Evolutionary conservation across 805 yeast species (phyloP).

Genomic region (Jamesozyma gamospora): DNA sequence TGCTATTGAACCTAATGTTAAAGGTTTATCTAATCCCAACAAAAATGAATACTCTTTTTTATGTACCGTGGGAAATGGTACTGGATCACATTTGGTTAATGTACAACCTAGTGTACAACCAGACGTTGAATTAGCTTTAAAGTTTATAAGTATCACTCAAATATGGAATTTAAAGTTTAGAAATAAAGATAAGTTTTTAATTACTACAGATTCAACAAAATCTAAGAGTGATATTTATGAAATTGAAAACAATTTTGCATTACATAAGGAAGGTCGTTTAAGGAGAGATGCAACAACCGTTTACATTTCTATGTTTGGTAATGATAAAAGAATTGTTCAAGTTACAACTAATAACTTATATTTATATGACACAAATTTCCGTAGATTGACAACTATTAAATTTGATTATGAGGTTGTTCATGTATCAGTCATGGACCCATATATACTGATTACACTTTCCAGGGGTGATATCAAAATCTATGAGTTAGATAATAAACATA

Average conservation of each 20-base stretch:
- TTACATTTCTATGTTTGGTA: constrained; percentile 50
- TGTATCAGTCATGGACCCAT: constrained; percentile 53
- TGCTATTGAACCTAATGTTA: constrained; percentile 42
- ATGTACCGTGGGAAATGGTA: constrained; percentile 56
- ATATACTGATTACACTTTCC: constrained; percentile 50
- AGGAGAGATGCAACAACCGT: constrained; percentile 55
- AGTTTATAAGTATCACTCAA: constrained; percentile 60
- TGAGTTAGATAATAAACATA: constrained; percentile 33
- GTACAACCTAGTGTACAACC: constrained; percentile 66
- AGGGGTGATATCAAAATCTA: constrained; percentile 62
- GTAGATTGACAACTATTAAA: constrained; percentile 39
- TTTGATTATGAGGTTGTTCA: constrained; percentile 54
- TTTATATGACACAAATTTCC: constrained; percentile 54
- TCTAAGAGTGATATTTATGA: constrained; percentile 60
- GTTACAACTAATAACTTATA: constrained; percentile 57
- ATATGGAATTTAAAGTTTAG: constrained; percentile 56
- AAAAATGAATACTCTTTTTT: constrained; percentile 56
- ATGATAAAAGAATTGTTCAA: constrained; percentile 56
- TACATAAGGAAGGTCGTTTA: constrained; percentile 52
- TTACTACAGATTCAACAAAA: constrained; percentile 60
- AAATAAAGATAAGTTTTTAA: constrained; percentile 44
- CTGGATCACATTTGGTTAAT: constrained; percentile 46
- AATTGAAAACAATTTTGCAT: constrained; percentile 50
- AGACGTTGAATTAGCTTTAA: constrained; percentile 51
- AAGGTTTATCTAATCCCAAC: constrained; percentile 63